phyloP scores from a whole-genome alignment of 345 rosid genomes.

The Boechera retrofracta region DNA sequence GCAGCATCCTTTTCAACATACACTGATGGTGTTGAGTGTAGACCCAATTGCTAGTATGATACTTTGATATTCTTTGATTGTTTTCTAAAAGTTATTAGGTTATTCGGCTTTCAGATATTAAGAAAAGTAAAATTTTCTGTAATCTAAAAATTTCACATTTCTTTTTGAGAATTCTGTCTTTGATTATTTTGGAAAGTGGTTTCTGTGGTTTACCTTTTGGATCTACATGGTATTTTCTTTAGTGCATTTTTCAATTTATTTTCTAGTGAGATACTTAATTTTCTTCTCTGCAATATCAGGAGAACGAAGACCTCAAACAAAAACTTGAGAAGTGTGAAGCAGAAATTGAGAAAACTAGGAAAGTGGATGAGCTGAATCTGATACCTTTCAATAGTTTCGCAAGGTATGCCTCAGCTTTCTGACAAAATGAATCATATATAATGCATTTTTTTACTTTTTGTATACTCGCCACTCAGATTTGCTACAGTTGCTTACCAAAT shows the following conservation, averaged over 20 bases:
- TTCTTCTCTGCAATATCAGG: conserved; percentile 53
- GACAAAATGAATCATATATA: neutral
- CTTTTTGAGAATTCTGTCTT: conserved; percentile 14
- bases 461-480: conserved; percentile 15
- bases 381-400: conserved; percentile 73
- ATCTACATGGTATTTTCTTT: conserved; percentile 3
- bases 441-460: neutral
- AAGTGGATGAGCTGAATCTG: conserved; percentile 68
- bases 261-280: conserved; percentile 21
- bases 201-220: conserved; percentile 16
- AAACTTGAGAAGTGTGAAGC: conserved; percentile 80
- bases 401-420: conserved; percentile 49
- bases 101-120: neutral
- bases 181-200: conserved; percentile 14
- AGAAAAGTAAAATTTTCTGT: neutral
- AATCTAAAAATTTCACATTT: conserved; percentile 8
- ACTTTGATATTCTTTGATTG: conserved; percentile 18
- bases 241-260: conserved; percentile 1
- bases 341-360: conserved; percentile 73
- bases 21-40: conserved; percentile 16
- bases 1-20: conserved; percentile 24
- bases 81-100: conserved; percentile 16
- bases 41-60: conserved; percentile 10
- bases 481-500: conserved; percentile 12
- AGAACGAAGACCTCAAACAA: conserved; percentile 63